These are phyloP conservation scores for Flaveria bidentis DNA, from an alignment of 129 eudicot genomes.

Conservation along the genomic window DNA sequence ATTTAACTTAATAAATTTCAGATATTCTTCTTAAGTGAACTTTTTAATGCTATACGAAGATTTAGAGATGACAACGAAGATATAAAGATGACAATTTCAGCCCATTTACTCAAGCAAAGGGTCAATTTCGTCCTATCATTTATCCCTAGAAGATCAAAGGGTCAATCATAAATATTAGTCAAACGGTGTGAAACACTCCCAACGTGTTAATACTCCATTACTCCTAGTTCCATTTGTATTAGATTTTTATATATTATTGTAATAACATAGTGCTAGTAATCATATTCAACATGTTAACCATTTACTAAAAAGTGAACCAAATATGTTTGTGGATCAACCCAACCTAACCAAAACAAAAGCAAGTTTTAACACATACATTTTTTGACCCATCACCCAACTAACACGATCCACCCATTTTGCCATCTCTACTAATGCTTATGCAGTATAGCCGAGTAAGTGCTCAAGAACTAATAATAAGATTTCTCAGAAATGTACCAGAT, in stretches of 20 bases:
- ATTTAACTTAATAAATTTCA: conserved; percentile 7
- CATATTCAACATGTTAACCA: neutral
- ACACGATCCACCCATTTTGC: neutral
- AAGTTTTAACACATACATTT: neutral
- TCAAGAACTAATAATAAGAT: neutral
- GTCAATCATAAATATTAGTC: neutral
- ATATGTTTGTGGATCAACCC: neutral
- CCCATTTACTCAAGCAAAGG: neutral
- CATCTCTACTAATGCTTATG: neutral
- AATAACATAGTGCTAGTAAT: neutral
- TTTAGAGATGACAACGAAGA: too few relatives aligned
- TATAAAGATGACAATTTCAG: conserved; percentile 4
- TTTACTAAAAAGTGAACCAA: neutral
- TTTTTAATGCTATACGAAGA: neutral
- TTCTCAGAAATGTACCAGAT: conserved; percentile 55
- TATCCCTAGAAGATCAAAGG: neutral
- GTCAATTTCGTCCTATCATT: neutral
- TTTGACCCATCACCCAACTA: neutral
- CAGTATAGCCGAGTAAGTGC: neutral
- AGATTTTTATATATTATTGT: neutral
- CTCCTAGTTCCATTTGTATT: neutral
- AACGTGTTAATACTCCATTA: neutral
- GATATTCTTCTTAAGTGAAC: neutral
- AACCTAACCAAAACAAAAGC: neutral
- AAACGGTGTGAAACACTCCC: neutral